A percentile compares a stretch with the other conserved stretches of the same genome.
phyloP scores from a whole-genome alignment of 441 rosid genomes.

The Brassica hybrid region DNA sequence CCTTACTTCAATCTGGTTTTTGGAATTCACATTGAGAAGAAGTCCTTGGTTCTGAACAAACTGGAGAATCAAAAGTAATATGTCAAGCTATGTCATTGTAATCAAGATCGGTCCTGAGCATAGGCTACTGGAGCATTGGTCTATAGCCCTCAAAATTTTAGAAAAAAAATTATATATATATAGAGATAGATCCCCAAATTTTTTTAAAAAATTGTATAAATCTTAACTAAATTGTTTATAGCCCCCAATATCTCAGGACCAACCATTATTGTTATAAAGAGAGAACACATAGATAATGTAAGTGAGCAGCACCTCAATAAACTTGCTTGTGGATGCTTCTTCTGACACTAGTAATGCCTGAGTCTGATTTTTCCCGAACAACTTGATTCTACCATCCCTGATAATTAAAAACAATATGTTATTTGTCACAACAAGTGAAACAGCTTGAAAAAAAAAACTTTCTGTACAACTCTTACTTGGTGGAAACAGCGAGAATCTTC shows the following conservation, averaged over 20 bases:
- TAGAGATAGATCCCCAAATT: no score
- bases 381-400: slow-evolving; percentile 90
- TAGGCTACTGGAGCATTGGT: no score
- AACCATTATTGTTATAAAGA: no score
- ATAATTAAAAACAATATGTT: neutral
- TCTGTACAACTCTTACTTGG: slow-evolving; percentile 50
- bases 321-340: slow-evolving; percentile 70
- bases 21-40: slow-evolving; percentile 72
- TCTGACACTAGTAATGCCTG: slow-evolving; percentile 73
- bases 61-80: slow-evolving; percentile 45
- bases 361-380: slow-evolving; percentile 76
- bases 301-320: slow-evolving; percentile 62
- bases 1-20: slow-evolving; percentile 80
- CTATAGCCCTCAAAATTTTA: no score
- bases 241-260: no score
- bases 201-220: no score
- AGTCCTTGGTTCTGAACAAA: slow-evolving; percentile 75
- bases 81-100: slow-evolving; percentile 6
- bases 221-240: no score
- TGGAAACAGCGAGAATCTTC: slow-evolving; percentile 75
- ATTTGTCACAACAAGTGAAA: neutral
- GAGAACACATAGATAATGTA: slow-evolving; percentile 13
- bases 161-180: no score
- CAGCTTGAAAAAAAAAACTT: neutral
- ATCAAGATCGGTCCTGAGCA: no score